Evolutionary conservation across 2,329 filamentous ascomycete species (phyloP).

Genomic region (Coleophoma cylindrospora): DNA sequence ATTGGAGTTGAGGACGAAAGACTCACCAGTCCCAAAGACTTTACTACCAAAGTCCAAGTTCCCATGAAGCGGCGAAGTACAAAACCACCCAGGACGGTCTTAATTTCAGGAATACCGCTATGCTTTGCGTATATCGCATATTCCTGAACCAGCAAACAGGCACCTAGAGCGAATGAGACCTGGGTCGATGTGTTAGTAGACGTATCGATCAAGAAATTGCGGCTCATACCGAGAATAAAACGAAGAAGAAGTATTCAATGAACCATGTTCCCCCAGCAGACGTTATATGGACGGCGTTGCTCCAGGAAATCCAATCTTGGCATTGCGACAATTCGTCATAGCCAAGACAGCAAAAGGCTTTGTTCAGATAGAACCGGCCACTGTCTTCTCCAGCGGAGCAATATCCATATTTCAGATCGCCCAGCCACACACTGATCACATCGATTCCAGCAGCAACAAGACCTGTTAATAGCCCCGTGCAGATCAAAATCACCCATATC

Average conservation of each 20-base stretch:
- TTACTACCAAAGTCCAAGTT: constrained; percentile 81
- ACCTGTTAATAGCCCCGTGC: constrained; percentile 80
- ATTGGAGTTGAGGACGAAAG: background rate
- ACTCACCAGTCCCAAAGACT: constrained; percentile 77
- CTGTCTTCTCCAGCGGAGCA: constrained; percentile 74
- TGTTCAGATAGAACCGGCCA: constrained; percentile 86
- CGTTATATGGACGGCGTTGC: constrained; percentile 62
- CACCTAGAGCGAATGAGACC: constrained; percentile 72
- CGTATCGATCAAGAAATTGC: constrained; percentile 24
- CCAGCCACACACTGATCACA: constrained; percentile 87
- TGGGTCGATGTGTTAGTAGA: constrained; percentile 28
- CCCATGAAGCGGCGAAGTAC: constrained; percentile 86
- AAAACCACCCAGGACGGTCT: constrained; percentile 90
- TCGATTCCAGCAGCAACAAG: constrained; percentile 84
- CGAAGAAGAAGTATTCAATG: constrained; percentile 82
- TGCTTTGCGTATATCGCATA: constrained; percentile 89
- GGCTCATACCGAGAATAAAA: constrained; percentile 66
- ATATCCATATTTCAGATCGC: constrained; percentile 85
- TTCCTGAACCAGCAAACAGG: constrained; percentile 74
- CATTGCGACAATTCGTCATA: constrained; percentile 81
- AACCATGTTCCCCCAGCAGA: constrained; percentile 70
- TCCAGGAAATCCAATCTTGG: constrained; percentile 83
- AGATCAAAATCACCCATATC: constrained; percentile 83
- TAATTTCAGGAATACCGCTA: constrained; percentile 96
- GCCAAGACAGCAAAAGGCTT: constrained; percentile 88